Conservation (phyloP, 768 basidiomycete species). For the Xerocomus spinulosus region DNA sequence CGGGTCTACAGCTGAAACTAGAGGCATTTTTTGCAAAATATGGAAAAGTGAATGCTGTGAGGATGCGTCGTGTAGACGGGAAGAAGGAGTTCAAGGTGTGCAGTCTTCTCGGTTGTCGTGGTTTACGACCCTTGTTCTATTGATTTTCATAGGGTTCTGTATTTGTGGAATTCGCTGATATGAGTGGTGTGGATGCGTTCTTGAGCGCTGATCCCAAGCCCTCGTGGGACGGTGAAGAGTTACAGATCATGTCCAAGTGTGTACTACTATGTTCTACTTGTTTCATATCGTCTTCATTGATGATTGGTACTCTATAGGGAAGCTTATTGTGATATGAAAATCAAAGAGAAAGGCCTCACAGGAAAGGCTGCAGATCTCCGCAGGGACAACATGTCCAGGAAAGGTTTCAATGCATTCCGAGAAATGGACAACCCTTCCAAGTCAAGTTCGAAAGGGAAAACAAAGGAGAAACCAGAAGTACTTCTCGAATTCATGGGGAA, state of each 20-base stretch:
- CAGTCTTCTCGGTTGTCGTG: background rate
- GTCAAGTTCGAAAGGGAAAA: slow-evolving; percentile 24
- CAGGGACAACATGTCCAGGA: slow-evolving; percentile 47
- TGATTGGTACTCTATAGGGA: slow-evolving; percentile 42
- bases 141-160: slow-evolving; percentile 66
- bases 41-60: slow-evolving; percentile 73
- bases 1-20: slow-evolving; percentile 62
- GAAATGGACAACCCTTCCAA: slow-evolving; percentile 49
- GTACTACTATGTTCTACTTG: slow-evolving; percentile 16
- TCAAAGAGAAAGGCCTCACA: slow-evolving; percentile 86
- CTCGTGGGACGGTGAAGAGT: slow-evolving; percentile 67
- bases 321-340: slow-evolving; percentile 92
- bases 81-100: slow-evolving; percentile 85
- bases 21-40: slow-evolving; percentile 80
- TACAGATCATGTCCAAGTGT: slow-evolving; percentile 86
- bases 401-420: slow-evolving; percentile 78
- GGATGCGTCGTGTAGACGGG: slow-evolving; percentile 79
- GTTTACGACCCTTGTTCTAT: background rate
- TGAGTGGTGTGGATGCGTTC: slow-evolving; percentile 66
- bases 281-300: background rate
- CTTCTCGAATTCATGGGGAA: slow-evolving; percentile 72
- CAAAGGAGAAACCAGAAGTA: slow-evolving; percentile 51
- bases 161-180: slow-evolving; percentile 84
- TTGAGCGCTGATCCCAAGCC: slow-evolving; percentile 80
- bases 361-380: slow-evolving; percentile 64